Base-by-base conservation (phyloP, 192 early-diverging fungal species). In the Entomortierella chlamydospora region DNA sequence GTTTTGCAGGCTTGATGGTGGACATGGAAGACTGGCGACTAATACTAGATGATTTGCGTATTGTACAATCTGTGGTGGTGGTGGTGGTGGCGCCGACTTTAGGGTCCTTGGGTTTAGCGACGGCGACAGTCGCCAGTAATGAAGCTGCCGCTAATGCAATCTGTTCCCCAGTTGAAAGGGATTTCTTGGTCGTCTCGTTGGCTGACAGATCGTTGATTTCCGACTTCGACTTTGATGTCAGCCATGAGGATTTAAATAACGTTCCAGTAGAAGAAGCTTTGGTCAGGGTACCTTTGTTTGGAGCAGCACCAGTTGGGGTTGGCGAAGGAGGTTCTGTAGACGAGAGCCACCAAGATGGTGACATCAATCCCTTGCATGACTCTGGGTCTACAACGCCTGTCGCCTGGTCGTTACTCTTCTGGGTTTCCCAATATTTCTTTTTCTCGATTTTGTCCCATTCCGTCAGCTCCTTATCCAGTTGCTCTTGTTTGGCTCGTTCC, bases 391-490 rank as follows among this genome's bases (percentile, higher is more conserved):
- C 39, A 26, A 61, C 34, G 6, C 76, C 76, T 34, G 76, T 79
- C 4, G 52, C 0, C 30, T 79, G 76, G 25, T 79, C 76, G 26
- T 79, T 79, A 49, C 62, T 70, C 57, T 70, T 79, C 12, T 51
- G 68, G 2, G 50, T 49, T 33, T 58, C 68, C 53, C 67, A 70
- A 4, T 42, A n/a, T 31, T 59, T 28, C 23, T 43, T 60, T 37
- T 64, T 69, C 2, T 79, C 68, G 18, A 79, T 34, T 39, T 61
- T 70, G 11, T 79, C 62, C 76, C 76, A 79, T 20, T 79, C 76
- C 22, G 41, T 37, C 31, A 79, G 22, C 1, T 79, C 57, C 6
- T 58, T 63, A 18, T 74, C 72, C 15, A 49, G 51, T 6, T 63
- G 49, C 23, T 61, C 50, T 20, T 56, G 30, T 20, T 55, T 31